Conservation (phyloP, 2,329 filamentous ascomycete genomes). For the Scedosporium apiospermum region DNA sequence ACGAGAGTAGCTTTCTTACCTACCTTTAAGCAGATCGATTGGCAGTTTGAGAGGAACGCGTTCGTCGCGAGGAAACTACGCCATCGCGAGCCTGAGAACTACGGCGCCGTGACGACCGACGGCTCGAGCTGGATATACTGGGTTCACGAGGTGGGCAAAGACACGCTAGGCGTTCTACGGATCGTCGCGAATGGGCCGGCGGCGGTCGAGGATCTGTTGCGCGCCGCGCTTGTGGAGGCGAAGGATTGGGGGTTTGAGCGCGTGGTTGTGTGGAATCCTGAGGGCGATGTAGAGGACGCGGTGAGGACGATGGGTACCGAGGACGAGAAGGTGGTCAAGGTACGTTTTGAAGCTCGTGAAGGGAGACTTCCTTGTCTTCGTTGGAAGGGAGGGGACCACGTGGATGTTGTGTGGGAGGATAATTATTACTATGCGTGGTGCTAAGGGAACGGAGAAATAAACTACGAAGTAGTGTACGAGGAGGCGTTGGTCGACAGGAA, state of each 20-base stretch:
- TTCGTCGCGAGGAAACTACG: conserved; percentile 16
- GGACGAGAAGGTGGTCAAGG: conserved; percentile 24
- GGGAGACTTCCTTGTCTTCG: conserved; percentile 10
- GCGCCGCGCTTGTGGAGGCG: conserved; percentile 21
- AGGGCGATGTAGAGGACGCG: conserved; percentile 15
- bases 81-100: conserved; percentile 9
- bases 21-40: conserved; percentile 17
- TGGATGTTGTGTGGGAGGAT: conserved; percentile 5
- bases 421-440: conserved; percentile 7
- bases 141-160: conserved; percentile 22
- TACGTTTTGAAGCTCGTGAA: conserved; percentile 20
- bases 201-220: conserved; percentile 17
- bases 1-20: conserved; percentile 24
- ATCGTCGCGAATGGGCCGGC: conserved; percentile 11
- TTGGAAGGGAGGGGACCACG: conserved; percentile 3
- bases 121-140: conserved; percentile 23
- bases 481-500: background rate
- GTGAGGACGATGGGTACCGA: conserved; percentile 22
- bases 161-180: background rate
- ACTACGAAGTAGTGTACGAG: background rate
- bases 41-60: conserved; percentile 22
- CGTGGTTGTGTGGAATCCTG: conserved; percentile 23
- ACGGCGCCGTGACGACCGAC: conserved; percentile 16
- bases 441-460: background rate
- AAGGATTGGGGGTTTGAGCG: conserved; percentile 17